Evolutionary conservation across 1,284 basidiomycete genomes (phyloP).

Genomic region (Ceratobasidium sp.): DNA sequence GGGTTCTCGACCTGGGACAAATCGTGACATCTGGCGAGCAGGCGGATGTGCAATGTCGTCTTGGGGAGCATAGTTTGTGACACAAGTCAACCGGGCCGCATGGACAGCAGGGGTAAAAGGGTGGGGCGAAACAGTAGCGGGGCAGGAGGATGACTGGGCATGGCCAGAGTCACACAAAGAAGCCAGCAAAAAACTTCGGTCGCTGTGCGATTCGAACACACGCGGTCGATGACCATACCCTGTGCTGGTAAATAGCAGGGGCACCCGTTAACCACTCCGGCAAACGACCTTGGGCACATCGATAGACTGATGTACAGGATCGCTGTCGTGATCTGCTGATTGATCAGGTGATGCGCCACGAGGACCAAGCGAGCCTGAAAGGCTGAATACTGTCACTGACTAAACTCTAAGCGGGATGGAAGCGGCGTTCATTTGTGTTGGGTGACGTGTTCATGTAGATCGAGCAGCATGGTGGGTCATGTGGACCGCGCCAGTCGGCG

Average conservation of each 20-base stretch:
- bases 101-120: neutral
- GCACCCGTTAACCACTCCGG: slow-evolving; percentile 40
- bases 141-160: neutral
- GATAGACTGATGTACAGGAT: neutral
- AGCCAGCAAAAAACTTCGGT: slow-evolving; percentile 23
- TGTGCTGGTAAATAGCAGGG: slow-evolving; percentile 36
- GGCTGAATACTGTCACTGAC: neutral
- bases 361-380: neutral
- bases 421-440: neutral
- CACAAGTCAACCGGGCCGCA: too few relatives aligned
- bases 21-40: too few relatives aligned
- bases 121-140: neutral
- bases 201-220: slow-evolving; percentile 40
- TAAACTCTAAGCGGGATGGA: neutral
- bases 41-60: too few relatives aligned
- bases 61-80: too few relatives aligned
- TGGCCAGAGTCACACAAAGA: neutral
- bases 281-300: slow-evolving; percentile 30
- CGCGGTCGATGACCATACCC: slow-evolving; percentile 39
- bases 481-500: neutral
- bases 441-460: too few relatives aligned
- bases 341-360: neutral
- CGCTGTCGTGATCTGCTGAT: neutral
- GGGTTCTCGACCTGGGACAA: too few relatives aligned
- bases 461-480: neutral